Evolutionary conservation across 768 basidiomycete species (phyloP), one percentile per base, ranked within the genome.

Genomic region (Rhodotorula diobovata): DNA sequence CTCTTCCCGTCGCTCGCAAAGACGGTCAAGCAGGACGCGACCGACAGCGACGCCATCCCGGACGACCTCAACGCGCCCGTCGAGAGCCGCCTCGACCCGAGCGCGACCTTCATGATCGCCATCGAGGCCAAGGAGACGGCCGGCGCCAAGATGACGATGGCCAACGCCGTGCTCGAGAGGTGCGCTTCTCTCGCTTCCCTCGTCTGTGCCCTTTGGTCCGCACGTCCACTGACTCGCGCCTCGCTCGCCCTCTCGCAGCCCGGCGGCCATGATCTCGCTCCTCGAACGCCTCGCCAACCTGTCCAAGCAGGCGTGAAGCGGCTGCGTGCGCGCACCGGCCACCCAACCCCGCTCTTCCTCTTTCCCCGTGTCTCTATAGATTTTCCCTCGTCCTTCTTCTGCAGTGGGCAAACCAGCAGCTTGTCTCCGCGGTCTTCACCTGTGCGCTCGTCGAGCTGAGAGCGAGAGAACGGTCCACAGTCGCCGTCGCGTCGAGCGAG

Each of bases 81-180:
- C 58, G 71, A 67, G 65, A 64, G 65, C 63, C 60, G 63, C 48
- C 54, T 75, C 28, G 71, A 75, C 56, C 71, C 74, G 62, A 67
- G 63, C 51, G 54, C 65, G n/a, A 67, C 68, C 21, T 75, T 70
- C 68, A 75, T 75, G 74, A 70, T 75, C 35, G 74, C 74, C 43
- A 72, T 75, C 61, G 71, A 75, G 68, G 70, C 70, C 18, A 69
- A 61, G 53, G 67, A 68, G 35, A 67, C 64, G 25, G 58, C 63
- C 20, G 67, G 55, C 4, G 74, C 74, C 5, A 68, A 71, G 51
- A 72, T 72, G 70, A 72, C 70, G 34, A 75, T 75, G 74, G 74
- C 74, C 8, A 75, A 75, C 53, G 71, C 74, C 3, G 66, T 75
- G 4, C 69, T 74, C 32, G 65, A 74, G 30, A 60, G 54, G 66